These are phyloP conservation scores for Aegilops speltoides DNA, from an alignment of 176 grass and related monocot genomes.

Conservation along the genomic window DNA sequence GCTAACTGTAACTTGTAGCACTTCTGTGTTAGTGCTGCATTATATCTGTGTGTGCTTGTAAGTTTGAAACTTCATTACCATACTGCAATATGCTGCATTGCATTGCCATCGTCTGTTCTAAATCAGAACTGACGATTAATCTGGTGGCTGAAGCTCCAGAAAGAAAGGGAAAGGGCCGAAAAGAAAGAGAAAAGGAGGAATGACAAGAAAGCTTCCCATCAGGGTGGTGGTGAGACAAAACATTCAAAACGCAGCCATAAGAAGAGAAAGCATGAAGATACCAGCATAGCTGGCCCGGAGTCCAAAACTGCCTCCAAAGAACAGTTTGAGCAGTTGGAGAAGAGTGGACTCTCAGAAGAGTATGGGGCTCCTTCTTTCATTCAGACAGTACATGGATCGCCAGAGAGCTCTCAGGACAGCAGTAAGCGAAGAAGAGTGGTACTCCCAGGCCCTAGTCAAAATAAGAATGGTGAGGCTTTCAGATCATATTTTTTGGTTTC, in stretches of 20 bases:
- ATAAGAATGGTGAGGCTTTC: conserved; percentile 37
- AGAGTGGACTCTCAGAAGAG: conserved; percentile 68
- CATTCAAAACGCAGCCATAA: conserved; percentile 44
- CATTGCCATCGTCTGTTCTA: conserved; percentile 62
- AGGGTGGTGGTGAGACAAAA: conserved; percentile 38
- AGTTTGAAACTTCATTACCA: neutral
- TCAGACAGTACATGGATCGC: conserved; percentile 30
- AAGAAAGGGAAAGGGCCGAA: conserved; percentile 49
- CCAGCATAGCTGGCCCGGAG: neutral
- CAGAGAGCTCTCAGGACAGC: conserved; percentile 74
- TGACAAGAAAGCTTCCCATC: conserved; percentile 43
- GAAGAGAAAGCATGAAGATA: conserved; percentile 58
- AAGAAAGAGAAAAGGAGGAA: conserved; percentile 49
- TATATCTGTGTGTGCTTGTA: conserved; percentile 5
- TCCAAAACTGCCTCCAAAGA: neutral
- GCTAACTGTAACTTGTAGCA: conserved; percentile 14
- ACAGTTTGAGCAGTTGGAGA: conserved; percentile 52
- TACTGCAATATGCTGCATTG: conserved; percentile 49
- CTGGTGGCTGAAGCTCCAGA: conserved; percentile 81
- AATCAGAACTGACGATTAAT: conserved; percentile 85
- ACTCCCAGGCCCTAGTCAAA: conserved; percentile 40
- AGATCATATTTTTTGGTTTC: neutral
- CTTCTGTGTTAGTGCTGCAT: neutral
- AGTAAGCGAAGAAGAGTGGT: conserved; percentile 54
- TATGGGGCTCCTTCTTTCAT: conserved; percentile 45